Evolutionary conservation across 495 filamentous ascomycete species (phyloP), one percentile per base, ranked within the genome.

Genomic region (Aspergillus diversus): DNA sequence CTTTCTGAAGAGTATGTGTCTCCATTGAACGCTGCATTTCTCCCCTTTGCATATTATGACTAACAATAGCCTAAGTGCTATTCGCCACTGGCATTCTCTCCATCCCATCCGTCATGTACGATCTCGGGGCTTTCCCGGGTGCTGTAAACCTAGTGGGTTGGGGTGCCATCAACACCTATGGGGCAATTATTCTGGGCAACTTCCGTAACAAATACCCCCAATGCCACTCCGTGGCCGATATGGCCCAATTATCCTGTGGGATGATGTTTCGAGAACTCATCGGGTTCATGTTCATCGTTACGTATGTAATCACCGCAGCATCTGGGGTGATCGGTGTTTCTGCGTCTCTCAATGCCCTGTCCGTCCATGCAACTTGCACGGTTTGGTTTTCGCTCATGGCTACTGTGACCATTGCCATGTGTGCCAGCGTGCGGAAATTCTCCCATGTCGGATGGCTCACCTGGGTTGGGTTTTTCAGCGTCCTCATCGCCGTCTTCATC

Each of bases 371-470:
- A 0, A 66, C 73, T 11, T 85, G 80, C 59, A 84, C 81, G 1
- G 76, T 79, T 7, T 81, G 74, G 75, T 76, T 65, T 37, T 65
- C 67, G 2, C 61, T 75, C 17, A 66, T 75, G 16, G 69, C 67
- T 37, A 90, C 91, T 66, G 84, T 92, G 34, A 81, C 90, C 63
- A 89, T 92, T 66, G 86, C 87, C 21, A 67, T 75, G 12, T 80
- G 75, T 60, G 72, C 72, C 17, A 73, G 68, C 32, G 64, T 75
- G 4, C 73, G 70, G 32, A 82, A 78, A 49, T 69, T 82, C 43
- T 67, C 69, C 2, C 75, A 80, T 33, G 71, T 80, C 4, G 75
- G 75, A 17, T 81, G 77, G 78, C 63, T 82, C n/a, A 78, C 74
- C 33, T 81, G 75, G 74, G 70, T 73, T n/a, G 79, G 77, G 5